Conservation (phyloP, 495 filamentous ascomycete species). For the Durotheca rogersii region DNA sequence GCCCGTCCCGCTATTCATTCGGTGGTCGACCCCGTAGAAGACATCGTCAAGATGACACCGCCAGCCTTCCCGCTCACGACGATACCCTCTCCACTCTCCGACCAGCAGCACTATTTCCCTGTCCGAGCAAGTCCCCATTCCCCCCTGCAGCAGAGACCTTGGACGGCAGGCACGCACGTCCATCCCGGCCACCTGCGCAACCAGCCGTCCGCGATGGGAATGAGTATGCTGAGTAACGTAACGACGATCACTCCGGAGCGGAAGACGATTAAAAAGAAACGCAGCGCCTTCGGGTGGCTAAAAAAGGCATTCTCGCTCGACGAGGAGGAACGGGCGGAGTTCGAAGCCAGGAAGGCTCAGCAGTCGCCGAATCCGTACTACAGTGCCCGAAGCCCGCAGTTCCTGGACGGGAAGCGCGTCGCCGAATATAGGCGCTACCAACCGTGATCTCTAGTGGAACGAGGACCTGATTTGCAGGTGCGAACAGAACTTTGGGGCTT, state of each 20-base stretch:
- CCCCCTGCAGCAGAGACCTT: constrained; percentile 55
- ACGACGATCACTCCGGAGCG: constrained; percentile 38
- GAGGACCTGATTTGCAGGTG: neutral
- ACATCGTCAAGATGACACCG: constrained; percentile 36
- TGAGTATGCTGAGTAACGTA: constrained; percentile 51
- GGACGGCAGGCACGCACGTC: constrained; percentile 48
- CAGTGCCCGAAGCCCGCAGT: constrained; percentile 43
- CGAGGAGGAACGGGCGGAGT: constrained; percentile 55
- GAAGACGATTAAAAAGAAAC: constrained; percentile 56
- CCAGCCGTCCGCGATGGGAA: constrained; percentile 51
- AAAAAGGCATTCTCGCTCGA: constrained; percentile 59
- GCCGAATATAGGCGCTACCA: constrained; percentile 20
- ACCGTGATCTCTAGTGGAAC: neutral
- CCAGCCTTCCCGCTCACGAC: constrained; percentile 38
- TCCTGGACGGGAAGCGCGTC: constrained; percentile 45
- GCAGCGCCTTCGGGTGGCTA: constrained; percentile 59
- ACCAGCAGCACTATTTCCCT: constrained; percentile 54
- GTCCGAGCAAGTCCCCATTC: constrained; percentile 58
- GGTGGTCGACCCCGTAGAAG: constrained; percentile 28
- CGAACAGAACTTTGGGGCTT: no score
- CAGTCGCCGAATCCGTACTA: constrained; percentile 45
- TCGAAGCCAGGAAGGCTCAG: constrained; percentile 47
- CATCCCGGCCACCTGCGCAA: constrained; percentile 38
- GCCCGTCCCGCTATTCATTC: constrained; percentile 34
- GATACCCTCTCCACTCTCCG: constrained; percentile 52